Evolutionary conservation across 1,139 yeast genomes (phyloP), one percentile per base, ranked within the genome.

Genomic region (Nakaseomyces kungkrabaensis): DNA sequence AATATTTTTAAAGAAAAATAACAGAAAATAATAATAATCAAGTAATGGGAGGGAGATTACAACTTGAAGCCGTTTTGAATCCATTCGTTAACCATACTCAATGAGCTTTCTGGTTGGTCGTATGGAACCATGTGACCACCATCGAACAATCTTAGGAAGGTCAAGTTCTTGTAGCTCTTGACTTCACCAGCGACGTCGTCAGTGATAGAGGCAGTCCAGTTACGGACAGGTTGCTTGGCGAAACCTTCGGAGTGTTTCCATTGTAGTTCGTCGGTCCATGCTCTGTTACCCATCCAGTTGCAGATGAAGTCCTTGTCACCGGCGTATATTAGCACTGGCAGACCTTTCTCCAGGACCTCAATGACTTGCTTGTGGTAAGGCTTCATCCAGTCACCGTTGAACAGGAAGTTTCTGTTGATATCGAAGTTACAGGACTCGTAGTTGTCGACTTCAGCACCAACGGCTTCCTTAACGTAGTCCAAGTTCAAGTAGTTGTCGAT

Each of bases 361-460:
- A 74, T 70, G 47, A 81, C 82, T 46, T 78, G 76, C 68, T 75
- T 76, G 68, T 79, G 78, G 72, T 82, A 86, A 47, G 95, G 92
- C 68, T 83, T 83, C 94, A 85, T 85, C 94, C 95, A 85, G 69
- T 87, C 95, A 63, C 95, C 92, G 33, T 88, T 87, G 66, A 86
- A 81, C 62, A 84, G 66, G 68, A 90, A 90, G 75, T 83, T 84
- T 67, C 86, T 78, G 76, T 83, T 83, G 58, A 87, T 78, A 60
- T 85, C 92, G 66, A 82, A 79, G 74, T 87, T 88, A 75, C 98
- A 92, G 40, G 89, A 79, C 67, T 83, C 82, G 69, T 82, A 92
- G 47, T 72, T 68, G 50, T 85, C 92, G 52, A 88, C 95, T 70
- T 90, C 97, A 43, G 94, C 96, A 53, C 98, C 98, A 52, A 92